Evolutionary conservation across 345 rosid species (phyloP).

Genomic region (Turnera subulata): DNA sequence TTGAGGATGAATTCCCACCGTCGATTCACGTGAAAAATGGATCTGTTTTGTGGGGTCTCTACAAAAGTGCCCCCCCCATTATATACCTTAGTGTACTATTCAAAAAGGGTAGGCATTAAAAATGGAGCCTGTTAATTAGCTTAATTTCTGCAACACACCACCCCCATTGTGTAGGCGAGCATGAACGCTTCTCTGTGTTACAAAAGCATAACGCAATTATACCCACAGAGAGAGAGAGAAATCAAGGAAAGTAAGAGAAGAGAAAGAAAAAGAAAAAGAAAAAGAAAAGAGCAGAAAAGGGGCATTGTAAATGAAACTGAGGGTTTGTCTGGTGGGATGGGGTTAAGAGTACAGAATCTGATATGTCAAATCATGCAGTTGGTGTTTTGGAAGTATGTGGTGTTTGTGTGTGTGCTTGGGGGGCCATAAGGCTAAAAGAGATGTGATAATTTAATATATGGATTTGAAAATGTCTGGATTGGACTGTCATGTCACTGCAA

Average conservation of each 20-base stretch:
- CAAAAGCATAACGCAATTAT: slow-evolving; percentile 1
- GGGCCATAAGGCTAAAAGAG: slow-evolving; percentile 30
- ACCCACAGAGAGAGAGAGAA: slow-evolving; percentile 1
- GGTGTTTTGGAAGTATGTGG: slow-evolving; percentile 56
- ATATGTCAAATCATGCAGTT: slow-evolving; percentile 87
- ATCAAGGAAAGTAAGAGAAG: neutral
- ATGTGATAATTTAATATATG: slow-evolving; percentile 9
- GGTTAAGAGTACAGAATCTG: slow-evolving; percentile 67
- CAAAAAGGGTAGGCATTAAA: no score
- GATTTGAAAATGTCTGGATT: slow-evolving; percentile 13
- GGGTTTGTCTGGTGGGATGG: slow-evolving; percentile 27
- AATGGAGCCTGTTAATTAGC: no score
- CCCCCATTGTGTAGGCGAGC: slow-evolving; percentile 1
- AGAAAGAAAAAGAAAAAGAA: no score
- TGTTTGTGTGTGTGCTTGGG: slow-evolving; percentile 20
- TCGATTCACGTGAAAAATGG: neutral
- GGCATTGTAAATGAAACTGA: no score
- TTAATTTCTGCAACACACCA: slow-evolving; percentile 7
- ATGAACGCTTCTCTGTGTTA: neutral
- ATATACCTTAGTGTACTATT: no score
- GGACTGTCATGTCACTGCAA: slow-evolving; percentile 32
- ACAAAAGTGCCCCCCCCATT: no score
- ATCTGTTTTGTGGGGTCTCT: no score
- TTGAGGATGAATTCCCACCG: neutral
- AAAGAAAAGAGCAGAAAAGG: no score